Percentiles rank a stretch among this genome's conserved stretches.
These are phyloP conservation scores for Ustilago sp. DNA, from an alignment of 1,284 basidiomycete species.

Conservation along the genomic window DNA sequence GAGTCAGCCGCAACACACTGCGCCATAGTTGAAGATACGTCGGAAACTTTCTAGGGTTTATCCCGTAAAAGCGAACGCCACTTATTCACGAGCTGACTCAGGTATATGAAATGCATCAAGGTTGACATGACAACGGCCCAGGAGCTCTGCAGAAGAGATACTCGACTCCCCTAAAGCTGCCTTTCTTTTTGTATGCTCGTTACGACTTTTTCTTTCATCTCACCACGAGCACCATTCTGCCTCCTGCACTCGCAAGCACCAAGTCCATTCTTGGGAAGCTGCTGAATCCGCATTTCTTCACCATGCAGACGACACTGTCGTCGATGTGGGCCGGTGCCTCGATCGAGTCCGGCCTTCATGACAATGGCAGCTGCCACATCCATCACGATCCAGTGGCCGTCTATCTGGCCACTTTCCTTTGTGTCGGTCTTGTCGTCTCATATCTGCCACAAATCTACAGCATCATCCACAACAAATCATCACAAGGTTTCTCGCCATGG, in stretches of 20 bases:
- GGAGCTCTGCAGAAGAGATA: no score
- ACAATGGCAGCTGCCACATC: conserved; percentile 49
- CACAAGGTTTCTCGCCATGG: conserved; percentile 90
- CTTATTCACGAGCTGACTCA: no score
- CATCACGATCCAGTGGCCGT: conserved; percentile 80
- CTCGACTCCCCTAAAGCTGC: no score
- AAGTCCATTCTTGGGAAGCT: not conserved
- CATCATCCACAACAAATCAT: conserved; percentile 75
- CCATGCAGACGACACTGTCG: conserved; percentile 34
- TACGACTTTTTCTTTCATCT: not conserved
- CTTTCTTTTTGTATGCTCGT: no score
- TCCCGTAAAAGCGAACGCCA: no score
- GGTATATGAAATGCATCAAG: no score
- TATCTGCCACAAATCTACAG: conserved; percentile 88
- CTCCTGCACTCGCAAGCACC: not conserved
- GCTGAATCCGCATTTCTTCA: not conserved
- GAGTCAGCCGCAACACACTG: no score
- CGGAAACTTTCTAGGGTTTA: no score
- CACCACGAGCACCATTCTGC: not conserved
- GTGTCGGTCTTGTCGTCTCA: conserved; percentile 83
- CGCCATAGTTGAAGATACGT: no score
- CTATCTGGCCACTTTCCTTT: conserved; percentile 80
- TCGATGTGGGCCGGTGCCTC: conserved; percentile 39
- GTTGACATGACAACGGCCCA: no score
- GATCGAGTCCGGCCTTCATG: conserved; percentile 25